Conservation (phyloP, 2,329 filamentous ascomycete genomes). For the Stemphylium lycopersici region DNA sequence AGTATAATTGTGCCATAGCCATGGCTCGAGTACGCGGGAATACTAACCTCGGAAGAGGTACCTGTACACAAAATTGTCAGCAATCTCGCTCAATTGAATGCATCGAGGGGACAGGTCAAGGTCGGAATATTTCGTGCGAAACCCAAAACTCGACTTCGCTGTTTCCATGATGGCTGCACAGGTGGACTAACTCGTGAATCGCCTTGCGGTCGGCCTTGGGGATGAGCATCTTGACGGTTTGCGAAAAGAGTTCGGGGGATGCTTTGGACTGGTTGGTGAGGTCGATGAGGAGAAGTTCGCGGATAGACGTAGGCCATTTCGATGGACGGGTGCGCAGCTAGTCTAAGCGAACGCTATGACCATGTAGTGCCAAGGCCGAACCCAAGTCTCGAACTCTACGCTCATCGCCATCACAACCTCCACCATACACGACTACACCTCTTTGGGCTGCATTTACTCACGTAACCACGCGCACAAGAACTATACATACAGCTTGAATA, state of each 20-base stretch:
- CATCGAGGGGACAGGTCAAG: constrained; percentile 17
- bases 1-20: constrained; percentile 47
- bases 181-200: constrained; percentile 96
- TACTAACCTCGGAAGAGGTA: constrained; percentile 54
- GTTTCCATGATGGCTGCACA: constrained; percentile 20
- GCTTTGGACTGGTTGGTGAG: constrained; percentile 26
- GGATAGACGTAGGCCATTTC: constrained; percentile 15
- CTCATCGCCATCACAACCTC: constrained; percentile 2
- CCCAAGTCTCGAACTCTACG: neutral
- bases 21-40: constrained; percentile 38
- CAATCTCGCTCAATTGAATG: constrained; percentile 18
- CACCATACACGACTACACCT: neutral
- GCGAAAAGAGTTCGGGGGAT: constrained; percentile 32
- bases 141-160: constrained; percentile 34
- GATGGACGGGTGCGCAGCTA: constrained; percentile 19
- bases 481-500: neutral
- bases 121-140: constrained; percentile 38
- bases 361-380: constrained; percentile 10
- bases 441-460: neutral
- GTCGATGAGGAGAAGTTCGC: constrained; percentile 28
- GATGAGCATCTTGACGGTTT: constrained; percentile 75
- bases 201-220: constrained; percentile 99
- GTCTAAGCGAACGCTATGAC: constrained; percentile 22
- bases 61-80: constrained; percentile 36
- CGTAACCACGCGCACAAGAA: neutral